Conservation (phyloP, 441 rosid species). For the Cnidoscolus chayamansa region DNA sequence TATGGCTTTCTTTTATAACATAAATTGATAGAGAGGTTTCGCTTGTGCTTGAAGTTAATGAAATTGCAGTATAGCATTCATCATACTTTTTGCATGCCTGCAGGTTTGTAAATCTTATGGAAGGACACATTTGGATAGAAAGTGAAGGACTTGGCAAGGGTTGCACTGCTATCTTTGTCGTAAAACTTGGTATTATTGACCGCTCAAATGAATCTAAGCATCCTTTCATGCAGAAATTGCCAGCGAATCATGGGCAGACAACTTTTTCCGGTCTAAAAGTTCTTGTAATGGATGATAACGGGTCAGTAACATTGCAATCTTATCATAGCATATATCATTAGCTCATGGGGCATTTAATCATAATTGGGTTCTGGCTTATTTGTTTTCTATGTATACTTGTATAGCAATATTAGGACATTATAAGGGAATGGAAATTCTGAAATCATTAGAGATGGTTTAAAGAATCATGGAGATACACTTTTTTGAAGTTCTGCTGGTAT, state of each 20-base stretch:
- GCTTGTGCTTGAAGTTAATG: not conserved
- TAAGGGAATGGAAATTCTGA: not conserved
- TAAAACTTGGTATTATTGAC: constrained; percentile 65
- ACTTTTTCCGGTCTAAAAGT: constrained; percentile 83
- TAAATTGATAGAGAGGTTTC: not conserved
- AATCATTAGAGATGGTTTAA: not conserved
- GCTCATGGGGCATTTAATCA: not conserved
- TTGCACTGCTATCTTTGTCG: constrained; percentile 69
- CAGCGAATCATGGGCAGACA: constrained; percentile 43
- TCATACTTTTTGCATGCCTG: constrained; percentile 19
- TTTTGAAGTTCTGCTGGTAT: not conserved
- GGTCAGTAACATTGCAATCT: constrained; percentile 46
- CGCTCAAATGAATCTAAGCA: constrained; percentile 52
- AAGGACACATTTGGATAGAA: constrained; percentile 93
- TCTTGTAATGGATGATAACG: constrained; percentile 84
- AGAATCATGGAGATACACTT: not conserved
- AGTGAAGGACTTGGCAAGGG: constrained; percentile 93
- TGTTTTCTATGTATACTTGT: not conserved
- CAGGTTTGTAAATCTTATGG: constrained; percentile 97
- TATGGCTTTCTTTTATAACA: not conserved
- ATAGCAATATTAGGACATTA: not conserved
- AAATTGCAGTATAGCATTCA: not conserved
- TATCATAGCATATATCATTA: constrained; percentile 11
- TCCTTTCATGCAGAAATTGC: constrained; percentile 36
- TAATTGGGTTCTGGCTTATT: not conserved